Evolutionary conservation across 129 eudicot genomes (phyloP), one percentile per base, ranked within the genome.

Genomic region (sunflower (Helianthus annuus)): DNA sequence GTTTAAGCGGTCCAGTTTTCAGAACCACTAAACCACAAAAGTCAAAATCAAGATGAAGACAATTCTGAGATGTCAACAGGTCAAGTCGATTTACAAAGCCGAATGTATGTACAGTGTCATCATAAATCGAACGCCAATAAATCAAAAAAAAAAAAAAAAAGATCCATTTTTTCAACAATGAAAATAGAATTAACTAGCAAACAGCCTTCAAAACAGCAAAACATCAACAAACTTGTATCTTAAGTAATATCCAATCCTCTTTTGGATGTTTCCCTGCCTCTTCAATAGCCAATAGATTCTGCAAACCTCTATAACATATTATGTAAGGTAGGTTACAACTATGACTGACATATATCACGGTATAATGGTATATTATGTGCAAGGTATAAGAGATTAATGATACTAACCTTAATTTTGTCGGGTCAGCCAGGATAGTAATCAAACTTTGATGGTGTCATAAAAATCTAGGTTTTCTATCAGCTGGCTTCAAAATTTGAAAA

Each of bases 401-500:
- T 17, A 73, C 88, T 51, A 32, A 83, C 96, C 91, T 85, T 82
- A 55, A 58, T 63, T 62, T 55, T 71, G 57, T 64, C 15, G 69
- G 60, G 79, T 63, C 66, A 67, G 69, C 62, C 62, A 67, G 39
- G 58, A 58, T 15, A 7, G 48, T 51, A 56, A 60, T 65, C 74
- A 66, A 73, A 57, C 65, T 29, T 29, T 59, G 65, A 13, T 46
- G 51, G 32, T 34, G 69, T 85, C 80, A 88, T 51, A 79, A 79
- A 67, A 88, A 83, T 76, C 86, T 81, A 83, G 88, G 82, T 56
- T 73, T 88, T 79, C 69, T 79, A 34, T 88, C 91, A n/a, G 91
- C 78, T 14, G 96, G 96, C 83, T 86, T 89, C 80, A 89, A 74
- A 77, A 89, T 89, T 73, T 89, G 96, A 54, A 89, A 89, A 46